These are phyloP conservation scores for Penicillium verrucosum DNA, from an alignment of 2,329 filamentous ascomycete species.

Conservation along the genomic window DNA sequence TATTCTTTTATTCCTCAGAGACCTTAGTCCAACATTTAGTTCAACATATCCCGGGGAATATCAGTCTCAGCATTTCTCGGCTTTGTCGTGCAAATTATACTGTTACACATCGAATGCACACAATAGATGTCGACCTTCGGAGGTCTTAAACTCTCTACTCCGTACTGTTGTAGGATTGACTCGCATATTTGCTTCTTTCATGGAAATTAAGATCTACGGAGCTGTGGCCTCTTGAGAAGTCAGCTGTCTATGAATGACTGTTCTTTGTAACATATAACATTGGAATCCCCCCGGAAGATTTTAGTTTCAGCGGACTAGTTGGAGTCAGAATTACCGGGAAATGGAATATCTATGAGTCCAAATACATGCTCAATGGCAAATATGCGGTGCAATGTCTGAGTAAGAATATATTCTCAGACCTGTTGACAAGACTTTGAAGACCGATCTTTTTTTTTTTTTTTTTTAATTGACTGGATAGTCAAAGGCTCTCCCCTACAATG, in stretches of 20 bases:
- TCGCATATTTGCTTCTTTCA: neutral
- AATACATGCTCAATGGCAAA: neutral
- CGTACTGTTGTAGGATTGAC: too few species aligned
- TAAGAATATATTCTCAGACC: neutral
- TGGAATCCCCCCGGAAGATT: neutral
- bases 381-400: neutral
- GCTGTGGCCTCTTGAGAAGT: neutral
- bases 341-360: neutral
- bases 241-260: neutral
- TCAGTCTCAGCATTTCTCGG: neutral
- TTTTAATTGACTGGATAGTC: neutral
- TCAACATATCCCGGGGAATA: neutral
- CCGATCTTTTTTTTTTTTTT: neutral
- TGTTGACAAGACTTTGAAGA: neutral
- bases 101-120: slow-evolving; percentile 1
- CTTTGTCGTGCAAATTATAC: neutral
- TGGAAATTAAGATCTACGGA: too few species aligned
- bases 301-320: neutral
- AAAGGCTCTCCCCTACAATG: neutral
- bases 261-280: neutral
- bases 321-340: neutral
- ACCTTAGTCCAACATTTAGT: neutral
- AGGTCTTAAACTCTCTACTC: neutral
- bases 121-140: neutral
- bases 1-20: too few species aligned